These are phyloP conservation scores for Fomitopsis schrenkii DNA, from an alignment of 1,284 basidiomycete genomes.

Conservation along the genomic window DNA sequence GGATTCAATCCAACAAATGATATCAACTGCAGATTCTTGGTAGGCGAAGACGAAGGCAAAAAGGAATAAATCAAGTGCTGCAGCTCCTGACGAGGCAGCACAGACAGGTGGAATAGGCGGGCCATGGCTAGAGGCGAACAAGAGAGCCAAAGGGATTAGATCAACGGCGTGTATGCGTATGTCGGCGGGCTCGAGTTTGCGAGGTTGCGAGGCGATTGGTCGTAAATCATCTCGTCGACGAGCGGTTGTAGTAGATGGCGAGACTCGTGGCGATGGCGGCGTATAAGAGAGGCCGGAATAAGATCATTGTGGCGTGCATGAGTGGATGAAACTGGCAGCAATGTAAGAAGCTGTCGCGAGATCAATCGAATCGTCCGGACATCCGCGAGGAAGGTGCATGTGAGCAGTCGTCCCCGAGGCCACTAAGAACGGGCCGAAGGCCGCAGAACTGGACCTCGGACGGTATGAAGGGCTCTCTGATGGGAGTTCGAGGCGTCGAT, in stretches of 20 bases:
- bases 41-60: background rate
- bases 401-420: slow-evolving; percentile 9
- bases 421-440: slow-evolving; percentile 20
- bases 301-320: background rate
- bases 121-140: background rate
- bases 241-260: background rate
- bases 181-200: background rate
- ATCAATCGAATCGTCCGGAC: background rate
- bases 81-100: background rate
- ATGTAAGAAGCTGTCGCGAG: background rate
- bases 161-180: background rate
- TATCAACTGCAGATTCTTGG: background rate
- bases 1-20: background rate
- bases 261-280: background rate
- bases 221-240: background rate
- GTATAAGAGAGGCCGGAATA: background rate
- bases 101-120: background rate
- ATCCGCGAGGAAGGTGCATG: background rate
- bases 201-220: background rate
- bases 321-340: background rate
- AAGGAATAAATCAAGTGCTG: slow-evolving; percentile 5
- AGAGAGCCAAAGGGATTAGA: slow-evolving; percentile 5
- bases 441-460: slow-evolving; percentile 21
- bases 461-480: slow-evolving; percentile 17
- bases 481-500: slow-evolving; percentile 20